Evolutionary conservation across 441 rosid species (phyloP), one percentile per base, ranked within the genome.

Genomic region (Erodium texanum): DNA sequence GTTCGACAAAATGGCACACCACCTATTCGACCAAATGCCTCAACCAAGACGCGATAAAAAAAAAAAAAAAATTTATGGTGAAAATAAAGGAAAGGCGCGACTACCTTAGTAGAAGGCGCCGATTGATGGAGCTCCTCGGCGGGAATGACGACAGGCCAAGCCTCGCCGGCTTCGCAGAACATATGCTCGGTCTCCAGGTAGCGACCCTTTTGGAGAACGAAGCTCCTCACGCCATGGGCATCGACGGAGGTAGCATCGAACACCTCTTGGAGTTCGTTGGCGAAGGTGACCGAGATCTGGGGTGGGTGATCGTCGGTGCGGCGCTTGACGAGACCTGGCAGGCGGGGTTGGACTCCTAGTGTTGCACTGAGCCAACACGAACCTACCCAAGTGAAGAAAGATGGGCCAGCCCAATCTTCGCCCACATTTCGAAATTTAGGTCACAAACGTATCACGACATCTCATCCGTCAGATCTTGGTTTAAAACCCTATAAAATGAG

Each of bases 141-240:
- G 8, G 99, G 97, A 56, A 93, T 89, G 18, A 87, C 32, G 24
- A 91, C 92, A 24, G 96, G 97, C 97, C 97, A 91, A 34, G 88
- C 83, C 81, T 87, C 95, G 0, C 96, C 92, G 3, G 96, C 92
- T 71, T 93, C 96, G 15, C 90, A 90, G 77, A 91, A 93, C 96
- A 91, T 89, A 70, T 88, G 97, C 81, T 93, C 92, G 1, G 93
- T 91, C 83, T 91, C 96, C 0, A 90, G 93, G 24, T 11, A 22
- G 83, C 80, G 90, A 66, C 97, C 97, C 76, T 88, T 91, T 59
- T 89, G 90, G 14, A 90, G 83, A 69, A 93, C 87, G 87, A 89
- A 84, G 81, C 16, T 86, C 75, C 97, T 70, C 24, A 93, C 89
- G 4, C 83, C 54, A 80, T 91, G 97, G 10, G 96, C 95, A 3